These are phyloP conservation scores for Boletus subparvulus DNA, from an alignment of 768 basidiomycete species.

Conservation along the genomic window DNA sequence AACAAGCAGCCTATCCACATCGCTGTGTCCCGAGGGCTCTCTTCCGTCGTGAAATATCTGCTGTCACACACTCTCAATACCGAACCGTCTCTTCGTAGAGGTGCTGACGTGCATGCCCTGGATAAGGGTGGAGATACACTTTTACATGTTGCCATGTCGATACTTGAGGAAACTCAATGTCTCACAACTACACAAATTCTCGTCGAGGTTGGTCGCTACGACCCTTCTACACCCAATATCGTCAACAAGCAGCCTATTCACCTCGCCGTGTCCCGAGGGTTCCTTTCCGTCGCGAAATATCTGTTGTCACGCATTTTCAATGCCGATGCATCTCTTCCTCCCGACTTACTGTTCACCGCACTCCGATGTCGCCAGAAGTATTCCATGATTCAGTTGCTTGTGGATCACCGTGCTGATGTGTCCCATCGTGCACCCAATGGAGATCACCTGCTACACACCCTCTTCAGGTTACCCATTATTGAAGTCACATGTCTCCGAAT, in stretches of 20 bases:
- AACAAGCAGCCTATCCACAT: no score
- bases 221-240: neutral
- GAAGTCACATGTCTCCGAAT: neutral
- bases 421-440: no score
- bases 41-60: no score
- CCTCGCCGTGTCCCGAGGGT: neutral
- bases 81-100: neutral
- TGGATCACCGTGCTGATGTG: neutral
- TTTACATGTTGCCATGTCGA: no score
- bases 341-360: no score
- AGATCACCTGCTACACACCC: neutral
- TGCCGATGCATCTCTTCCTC: no score
- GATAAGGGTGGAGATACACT: neutral
- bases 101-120: neutral
- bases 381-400: neutral
- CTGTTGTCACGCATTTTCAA: neutral
- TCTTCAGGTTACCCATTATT: neutral
- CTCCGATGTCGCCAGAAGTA: neutral
- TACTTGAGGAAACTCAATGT: neutral
- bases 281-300: neutral
- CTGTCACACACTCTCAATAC: no score
- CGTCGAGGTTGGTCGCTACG: neutral
- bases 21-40: no score
- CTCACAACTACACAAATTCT: no score
- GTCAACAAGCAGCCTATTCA: neutral